Conservation (phyloP, 2,329 filamentous ascomycete genomes). For the Aspergillus sp. region DNA sequence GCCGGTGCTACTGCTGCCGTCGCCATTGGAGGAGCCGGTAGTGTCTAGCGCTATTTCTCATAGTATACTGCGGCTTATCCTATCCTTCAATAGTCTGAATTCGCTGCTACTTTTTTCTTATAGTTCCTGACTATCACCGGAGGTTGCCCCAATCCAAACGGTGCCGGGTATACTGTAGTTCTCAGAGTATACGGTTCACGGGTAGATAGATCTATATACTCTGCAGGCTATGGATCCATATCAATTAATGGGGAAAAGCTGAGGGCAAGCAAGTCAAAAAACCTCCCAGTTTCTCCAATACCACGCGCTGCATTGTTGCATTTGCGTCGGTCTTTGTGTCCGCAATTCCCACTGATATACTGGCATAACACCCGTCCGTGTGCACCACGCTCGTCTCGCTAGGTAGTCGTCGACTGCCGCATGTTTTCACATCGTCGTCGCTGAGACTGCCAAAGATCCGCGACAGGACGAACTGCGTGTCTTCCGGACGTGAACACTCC, state of each 20-base stretch:
- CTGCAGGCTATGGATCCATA: slow-evolving; percentile 1
- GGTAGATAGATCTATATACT: background rate
- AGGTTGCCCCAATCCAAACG: background rate
- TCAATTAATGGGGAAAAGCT: background rate
- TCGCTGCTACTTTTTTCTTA: no score
- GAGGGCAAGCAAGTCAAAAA: slow-evolving; percentile 43
- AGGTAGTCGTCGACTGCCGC: slow-evolving; percentile 49
- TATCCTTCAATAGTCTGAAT: no score
- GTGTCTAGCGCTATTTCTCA: slow-evolving; percentile 32
- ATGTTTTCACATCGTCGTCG: slow-evolving; percentile 48
- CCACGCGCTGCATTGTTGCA: slow-evolving; percentile 44
- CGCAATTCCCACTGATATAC: slow-evolving; percentile 56
- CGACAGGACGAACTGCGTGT: slow-evolving; percentile 58
- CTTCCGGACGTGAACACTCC: slow-evolving; percentile 43
- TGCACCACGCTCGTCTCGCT: slow-evolving; percentile 49
- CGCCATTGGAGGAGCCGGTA: slow-evolving; percentile 31
- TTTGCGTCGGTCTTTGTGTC: slow-evolving; percentile 53
- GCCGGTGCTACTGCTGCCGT: slow-evolving; percentile 39
- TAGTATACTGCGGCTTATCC: no score
- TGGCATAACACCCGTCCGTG: slow-evolving; percentile 50
- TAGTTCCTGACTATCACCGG: background rate
- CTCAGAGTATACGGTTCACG: background rate
- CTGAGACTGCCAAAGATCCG: slow-evolving; percentile 47
- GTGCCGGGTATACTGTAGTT: background rate
- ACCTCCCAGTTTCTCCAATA: slow-evolving; percentile 44